Conservation (phyloP, 2,329 filamentous ascomycete species). For the Dactylonectria estremocensis region DNA sequence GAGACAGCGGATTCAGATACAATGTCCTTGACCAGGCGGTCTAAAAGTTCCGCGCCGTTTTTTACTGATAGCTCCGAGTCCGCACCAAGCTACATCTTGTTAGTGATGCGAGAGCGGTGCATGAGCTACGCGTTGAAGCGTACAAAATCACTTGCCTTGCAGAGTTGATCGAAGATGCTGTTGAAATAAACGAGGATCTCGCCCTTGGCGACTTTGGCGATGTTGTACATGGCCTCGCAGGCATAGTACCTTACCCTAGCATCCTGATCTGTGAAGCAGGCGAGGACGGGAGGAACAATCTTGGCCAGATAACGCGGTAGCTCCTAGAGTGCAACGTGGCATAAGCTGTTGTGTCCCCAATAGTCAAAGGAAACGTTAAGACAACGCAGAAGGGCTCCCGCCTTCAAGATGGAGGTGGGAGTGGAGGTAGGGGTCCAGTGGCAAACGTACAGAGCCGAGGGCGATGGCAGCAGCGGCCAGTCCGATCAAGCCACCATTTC, state of each 20-base stretch:
- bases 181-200: constrained; percentile 99
- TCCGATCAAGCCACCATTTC: constrained; percentile 96
- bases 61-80: constrained; percentile 98
- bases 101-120: not conserved
- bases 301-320: constrained; percentile 92
- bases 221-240: constrained; percentile 99
- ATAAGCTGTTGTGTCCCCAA: not conserved
- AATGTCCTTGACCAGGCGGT: constrained; percentile 96
- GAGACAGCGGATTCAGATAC: constrained; percentile 95
- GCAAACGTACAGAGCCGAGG: constrained; percentile 82
- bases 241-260: constrained; percentile 97
- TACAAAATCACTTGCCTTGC: constrained; percentile 76
- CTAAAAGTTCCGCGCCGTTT: constrained; percentile 95
- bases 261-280: constrained; percentile 98
- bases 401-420: not conserved
- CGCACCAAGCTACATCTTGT: constrained; percentile 80
- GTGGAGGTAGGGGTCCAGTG: not conserved
- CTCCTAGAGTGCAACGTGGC: constrained; percentile 70
- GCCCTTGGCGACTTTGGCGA: constrained; percentile 98
- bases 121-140: not conserved
- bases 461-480: constrained; percentile 96
- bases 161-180: constrained; percentile 96
- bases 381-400: not conserved
- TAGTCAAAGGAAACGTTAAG: not conserved
- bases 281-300: constrained; percentile 95